phyloP scores from a whole-genome alignment of 2,329 filamentous ascomycete genomes.

The Hypoxylon sp. region DNA sequence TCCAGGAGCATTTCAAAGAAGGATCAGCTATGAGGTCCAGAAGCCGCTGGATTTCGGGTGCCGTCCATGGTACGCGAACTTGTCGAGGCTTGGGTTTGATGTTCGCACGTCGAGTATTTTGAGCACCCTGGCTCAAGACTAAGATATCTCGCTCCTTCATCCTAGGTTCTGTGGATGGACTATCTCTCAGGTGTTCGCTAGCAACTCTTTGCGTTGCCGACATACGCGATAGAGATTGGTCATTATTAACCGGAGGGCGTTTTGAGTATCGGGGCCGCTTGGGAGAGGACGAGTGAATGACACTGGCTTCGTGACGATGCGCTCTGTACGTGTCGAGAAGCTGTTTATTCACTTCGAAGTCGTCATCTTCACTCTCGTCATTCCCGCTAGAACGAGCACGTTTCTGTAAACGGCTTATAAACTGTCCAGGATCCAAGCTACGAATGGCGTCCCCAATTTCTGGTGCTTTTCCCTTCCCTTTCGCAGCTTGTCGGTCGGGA shows the following conservation, averaged over 20 bases:
- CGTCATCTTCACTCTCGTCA: constrained; percentile 22
- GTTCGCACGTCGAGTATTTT: constrained; percentile 33
- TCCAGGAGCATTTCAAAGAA: constrained; percentile 54
- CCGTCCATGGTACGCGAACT: constrained; percentile 56
- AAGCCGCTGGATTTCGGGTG: constrained; percentile 56
- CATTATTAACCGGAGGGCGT: neutral
- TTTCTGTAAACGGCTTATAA: constrained; percentile 32
- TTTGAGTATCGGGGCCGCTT: constrained; percentile 37
- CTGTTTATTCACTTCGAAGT: constrained; percentile 45
- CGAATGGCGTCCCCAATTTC: constrained; percentile 42
- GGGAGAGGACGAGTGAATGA: constrained; percentile 6
- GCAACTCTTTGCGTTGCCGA: neutral
- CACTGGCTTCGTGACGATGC: constrained; percentile 11
- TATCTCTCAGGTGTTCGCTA: constrained; percentile 15
- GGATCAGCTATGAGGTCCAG: constrained; percentile 56
- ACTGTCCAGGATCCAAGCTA: constrained; percentile 33
- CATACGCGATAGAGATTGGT: neutral
- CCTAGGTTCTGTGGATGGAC: constrained; percentile 17
- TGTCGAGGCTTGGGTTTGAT: constrained; percentile 43
- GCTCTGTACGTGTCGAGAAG: constrained; percentile 38
- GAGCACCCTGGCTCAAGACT: constrained; percentile 40
- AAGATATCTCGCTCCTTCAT: constrained; percentile 35
- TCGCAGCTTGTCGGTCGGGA: constrained; percentile 30
- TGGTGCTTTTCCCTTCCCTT: constrained; percentile 26
- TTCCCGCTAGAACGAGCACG: constrained; percentile 11